Evolutionary conservation across 495 filamentous ascomycete species (phyloP).

Genomic region (Penicillium tannophilum): DNA sequence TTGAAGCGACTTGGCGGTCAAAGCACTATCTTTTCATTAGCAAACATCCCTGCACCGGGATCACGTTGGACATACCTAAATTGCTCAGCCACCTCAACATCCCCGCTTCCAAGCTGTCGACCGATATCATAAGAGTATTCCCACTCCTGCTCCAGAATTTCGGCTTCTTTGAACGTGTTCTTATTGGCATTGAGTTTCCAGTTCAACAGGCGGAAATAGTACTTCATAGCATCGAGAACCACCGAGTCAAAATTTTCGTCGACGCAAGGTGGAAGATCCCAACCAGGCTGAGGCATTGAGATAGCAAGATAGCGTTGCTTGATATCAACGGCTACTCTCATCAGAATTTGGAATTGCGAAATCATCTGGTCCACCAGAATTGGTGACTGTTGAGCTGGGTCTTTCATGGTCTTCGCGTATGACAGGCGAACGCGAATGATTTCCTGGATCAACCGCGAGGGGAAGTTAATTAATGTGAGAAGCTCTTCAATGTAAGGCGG

Average conservation of each 20-base stretch:
- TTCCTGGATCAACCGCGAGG: conserved; percentile 91
- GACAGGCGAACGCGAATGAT: conserved; percentile 92
- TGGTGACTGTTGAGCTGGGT: conserved; percentile 77
- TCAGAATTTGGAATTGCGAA: conserved; percentile 88
- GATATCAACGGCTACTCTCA: conserved; percentile 87
- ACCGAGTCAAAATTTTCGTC: conserved; percentile 96
- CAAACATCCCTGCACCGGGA: neutral
- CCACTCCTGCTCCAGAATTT: conserved; percentile 97
- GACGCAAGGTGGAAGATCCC: conserved; percentile 94
- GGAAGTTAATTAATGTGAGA: conserved; percentile 94
- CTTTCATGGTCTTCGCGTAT: conserved; percentile 93
- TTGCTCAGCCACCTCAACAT: conserved; percentile 98
- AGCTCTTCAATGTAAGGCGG: conserved; percentile 97
- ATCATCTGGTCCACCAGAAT: conserved; percentile 98
- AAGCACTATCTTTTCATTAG: conserved; percentile 44
- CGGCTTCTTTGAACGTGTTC: conserved; percentile 98
- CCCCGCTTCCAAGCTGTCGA: conserved; percentile 82
- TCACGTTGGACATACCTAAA: conserved; percentile 49
- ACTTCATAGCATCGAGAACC: conserved; percentile 92
- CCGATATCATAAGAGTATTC: conserved; percentile 92
- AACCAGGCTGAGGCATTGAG: conserved; percentile 84
- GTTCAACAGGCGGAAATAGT: conserved; percentile 96
- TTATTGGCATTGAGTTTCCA: conserved; percentile 97
- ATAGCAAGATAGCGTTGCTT: conserved; percentile 86
- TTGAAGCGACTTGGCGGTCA: conserved; percentile 87